A percentile compares a stretch with the other conserved stretches of the same genome.
These are phyloP conservation scores for Cutaneotrichosporon mucoides DNA, from an alignment of 1,284 basidiomycete species.

Conservation along the genomic window DNA sequence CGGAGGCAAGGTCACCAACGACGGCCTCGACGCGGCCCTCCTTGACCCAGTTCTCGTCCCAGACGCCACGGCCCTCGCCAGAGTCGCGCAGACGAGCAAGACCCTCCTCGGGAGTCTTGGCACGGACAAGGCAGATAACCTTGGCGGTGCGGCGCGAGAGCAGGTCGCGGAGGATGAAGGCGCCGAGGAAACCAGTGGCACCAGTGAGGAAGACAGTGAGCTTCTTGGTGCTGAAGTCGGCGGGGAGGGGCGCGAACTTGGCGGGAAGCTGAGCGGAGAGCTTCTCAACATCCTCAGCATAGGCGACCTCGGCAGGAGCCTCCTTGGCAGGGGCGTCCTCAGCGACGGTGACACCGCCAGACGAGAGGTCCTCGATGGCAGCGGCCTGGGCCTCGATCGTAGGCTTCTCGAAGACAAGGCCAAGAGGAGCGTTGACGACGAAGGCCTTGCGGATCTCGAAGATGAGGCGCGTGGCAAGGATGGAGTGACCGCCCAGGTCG, in stretches of 20 bases:
- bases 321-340: constrained; percentile 46
- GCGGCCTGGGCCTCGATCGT: constrained; percentile 76
- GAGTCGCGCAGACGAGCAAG: constrained; percentile 69
- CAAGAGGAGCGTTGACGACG: constrained; percentile 85
- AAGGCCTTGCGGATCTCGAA: constrained; percentile 95
- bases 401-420: constrained; percentile 88
- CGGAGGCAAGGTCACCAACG: constrained; percentile 77
- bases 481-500: constrained; percentile 97
- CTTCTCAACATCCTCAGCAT: constrained; percentile 72
- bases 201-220: constrained; percentile 91
- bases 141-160: constrained; percentile 68
- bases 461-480: constrained; percentile 92
- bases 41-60: constrained; percentile 82
- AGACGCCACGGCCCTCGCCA: constrained; percentile 80
- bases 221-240: constrained; percentile 56
- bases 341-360: constrained; percentile 74
- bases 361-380: constrained; percentile 71
- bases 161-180: constrained; percentile 82
- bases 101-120: constrained; percentile 61
- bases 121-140: constrained; percentile 88
- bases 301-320: constrained; percentile 49
- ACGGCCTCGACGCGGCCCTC: constrained; percentile 73
- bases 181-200: constrained; percentile 94
- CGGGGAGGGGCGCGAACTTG: constrained; percentile 58
- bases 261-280: constrained; percentile 60